A percentile compares a stretch with the other conserved stretches of the same genome.
phyloP scores from a whole-genome alignment of 2,329 filamentous ascomycete species.

The Paracamarosporium sp. region DNA sequence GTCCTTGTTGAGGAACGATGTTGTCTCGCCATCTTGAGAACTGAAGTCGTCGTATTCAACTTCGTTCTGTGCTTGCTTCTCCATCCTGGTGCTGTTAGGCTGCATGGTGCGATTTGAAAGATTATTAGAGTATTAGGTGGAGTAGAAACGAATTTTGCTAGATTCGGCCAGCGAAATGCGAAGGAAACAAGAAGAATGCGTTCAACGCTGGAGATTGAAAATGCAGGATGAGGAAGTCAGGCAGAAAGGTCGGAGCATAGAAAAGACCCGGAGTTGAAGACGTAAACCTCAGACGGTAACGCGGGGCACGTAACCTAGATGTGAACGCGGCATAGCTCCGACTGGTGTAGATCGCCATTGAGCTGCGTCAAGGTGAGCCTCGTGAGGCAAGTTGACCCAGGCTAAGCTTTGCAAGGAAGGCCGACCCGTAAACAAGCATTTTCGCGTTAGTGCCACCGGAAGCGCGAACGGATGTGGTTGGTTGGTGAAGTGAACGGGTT shows the following conservation, averaged over 20 bases:
- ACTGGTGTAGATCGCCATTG: constrained; percentile 1
- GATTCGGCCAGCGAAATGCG: constrained; percentile 27
- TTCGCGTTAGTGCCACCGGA: constrained; percentile 21
- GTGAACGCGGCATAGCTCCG: background rate
- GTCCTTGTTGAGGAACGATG: constrained; percentile 35
- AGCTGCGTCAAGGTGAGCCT: constrained; percentile 9
- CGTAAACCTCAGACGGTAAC: background rate
- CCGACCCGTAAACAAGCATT: constrained; percentile 32
- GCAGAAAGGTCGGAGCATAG: constrained; percentile 5
- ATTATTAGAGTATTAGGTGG: constrained; percentile 10
- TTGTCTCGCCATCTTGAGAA: constrained; percentile 32
- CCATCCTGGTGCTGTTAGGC: constrained; percentile 23
- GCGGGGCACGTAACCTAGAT: background rate
- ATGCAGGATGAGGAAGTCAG: background rate
- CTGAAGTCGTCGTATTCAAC: constrained; percentile 16
- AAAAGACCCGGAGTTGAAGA: constrained; percentile 1
- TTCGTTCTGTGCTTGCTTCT: constrained; percentile 23
- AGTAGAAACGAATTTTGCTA: constrained; percentile 4
- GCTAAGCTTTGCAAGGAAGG: constrained; percentile 15
- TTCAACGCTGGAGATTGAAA: constrained; percentile 18
- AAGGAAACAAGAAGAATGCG: constrained; percentile 13
- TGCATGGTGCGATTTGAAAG: constrained; percentile 3
- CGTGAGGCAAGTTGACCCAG: constrained; percentile 31
- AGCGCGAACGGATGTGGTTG: constrained; percentile 28
- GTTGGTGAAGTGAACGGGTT: constrained; percentile 27